A percentile compares a stretch with the other conserved stretches of the same genome.
phyloP scores from a whole-genome alignment of 306 rosid species.

The Rubus idaeus region DNA sequence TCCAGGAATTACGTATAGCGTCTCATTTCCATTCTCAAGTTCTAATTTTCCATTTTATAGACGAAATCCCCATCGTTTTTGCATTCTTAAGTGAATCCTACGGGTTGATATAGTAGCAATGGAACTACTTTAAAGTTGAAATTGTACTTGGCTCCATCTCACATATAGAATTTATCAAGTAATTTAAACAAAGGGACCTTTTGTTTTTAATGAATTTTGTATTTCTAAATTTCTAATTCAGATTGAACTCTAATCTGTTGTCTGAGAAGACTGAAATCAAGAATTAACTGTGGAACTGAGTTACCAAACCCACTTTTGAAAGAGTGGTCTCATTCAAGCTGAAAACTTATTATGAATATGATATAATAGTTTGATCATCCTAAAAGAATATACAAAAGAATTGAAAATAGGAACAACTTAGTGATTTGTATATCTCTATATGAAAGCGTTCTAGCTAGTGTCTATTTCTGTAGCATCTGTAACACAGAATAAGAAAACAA shows the following conservation, averaged over 20 bases:
- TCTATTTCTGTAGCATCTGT: constrained; percentile 64
- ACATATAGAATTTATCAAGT: no score
- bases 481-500: constrained; percentile 76
- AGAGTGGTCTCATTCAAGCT: background rate
- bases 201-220: background rate
- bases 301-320: background rate
- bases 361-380: constrained; percentile 22
- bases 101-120: no score
- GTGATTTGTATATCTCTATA: constrained; percentile 15
- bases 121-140: no score
- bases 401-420: constrained; percentile 8
- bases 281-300: background rate
- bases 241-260: background rate
- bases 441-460: constrained; percentile 31
- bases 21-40: background rate
- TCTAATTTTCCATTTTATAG: no score
- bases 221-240: background rate
- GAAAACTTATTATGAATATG: constrained; percentile 4
- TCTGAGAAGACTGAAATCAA: background rate
- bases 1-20: background rate
- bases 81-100: no score
- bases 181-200: no score
- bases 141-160: no score
- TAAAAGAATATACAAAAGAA: constrained; percentile 21
- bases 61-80: no score